phyloP scores from a whole-genome alignment of 257 asterid genomes.

The Jaltomata sinuosa region DNA sequence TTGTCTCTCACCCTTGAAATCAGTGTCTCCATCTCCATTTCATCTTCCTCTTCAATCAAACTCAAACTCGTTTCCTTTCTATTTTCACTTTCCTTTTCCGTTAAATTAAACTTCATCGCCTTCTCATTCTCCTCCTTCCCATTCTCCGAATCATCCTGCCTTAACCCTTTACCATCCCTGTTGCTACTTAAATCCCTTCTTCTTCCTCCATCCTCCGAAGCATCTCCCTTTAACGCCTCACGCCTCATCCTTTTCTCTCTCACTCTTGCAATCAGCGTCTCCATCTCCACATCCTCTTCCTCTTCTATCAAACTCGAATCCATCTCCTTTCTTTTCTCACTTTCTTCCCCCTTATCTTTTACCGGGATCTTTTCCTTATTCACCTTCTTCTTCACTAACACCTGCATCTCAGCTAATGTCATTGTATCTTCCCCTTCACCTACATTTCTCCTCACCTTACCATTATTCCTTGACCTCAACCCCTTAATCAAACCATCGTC shows the following conservation, averaged over 20 bases:
- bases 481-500: conserved; percentile 2
- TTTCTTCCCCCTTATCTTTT: conserved; percentile 2
- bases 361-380: not conserved
- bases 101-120: not conserved
- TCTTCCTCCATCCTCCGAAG: not conserved
- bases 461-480: conserved; percentile 3
- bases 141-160: not conserved
- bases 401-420: conserved; percentile 78
- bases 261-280: not conserved
- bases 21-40: not conserved
- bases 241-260: conserved; percentile 18
- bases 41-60: conserved; percentile 4
- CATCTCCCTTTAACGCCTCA: not conserved
- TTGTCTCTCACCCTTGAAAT: not conserved
- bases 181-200: conserved; percentile 1
- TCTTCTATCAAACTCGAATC: not conserved
- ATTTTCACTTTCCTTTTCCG: conserved; percentile 3
- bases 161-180: not conserved
- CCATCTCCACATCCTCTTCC: conserved; percentile 8
- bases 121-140: not conserved
- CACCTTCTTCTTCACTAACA: conserved; percentile 35
- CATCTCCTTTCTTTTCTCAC: not conserved
- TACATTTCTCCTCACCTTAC: conserved; percentile 14
- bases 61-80: not conserved
- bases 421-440: conserved; percentile 40